Evolutionary conservation across 352 stramenopile species (phyloP), one percentile per base, ranked within the genome.

Genomic region (Globisporangium yorkense): DNA sequence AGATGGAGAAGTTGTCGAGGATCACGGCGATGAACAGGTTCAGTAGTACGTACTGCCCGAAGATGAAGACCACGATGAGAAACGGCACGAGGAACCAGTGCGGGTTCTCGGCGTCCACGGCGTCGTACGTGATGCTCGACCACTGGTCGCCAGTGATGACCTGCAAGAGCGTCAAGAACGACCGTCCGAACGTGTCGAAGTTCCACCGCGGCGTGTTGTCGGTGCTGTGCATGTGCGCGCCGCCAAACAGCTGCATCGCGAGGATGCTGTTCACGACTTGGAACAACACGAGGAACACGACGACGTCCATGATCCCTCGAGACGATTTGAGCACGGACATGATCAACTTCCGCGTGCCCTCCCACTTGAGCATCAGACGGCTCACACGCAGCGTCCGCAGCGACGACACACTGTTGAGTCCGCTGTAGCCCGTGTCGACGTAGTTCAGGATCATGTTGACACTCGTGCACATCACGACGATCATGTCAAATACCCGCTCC

Each of bases 1-100:
- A 81, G 43, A 92, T 87, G 13, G 78, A 74, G 57, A 92, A 92
- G 50, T 92, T 92, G 20, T 92, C 82, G 41, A 92, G 71, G 57
- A 90, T 92, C 48, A 90, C 82, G 46, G 82, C 82, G 47, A 92
- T 90, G 54, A 92, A 92, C 8, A 92, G 66, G 49, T 92, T 92
- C 10, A 92, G 67, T 29, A 92, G 63, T 52, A 92, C 80, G 63
- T 90, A 88, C 59, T 91, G 79, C 1, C 81, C 81, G 0, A 89
- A 40, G 44, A 91, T 87, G 62, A 91, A 91, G 57, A 80, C 84
- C 54, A 88, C 43, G 48, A 88, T 74, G 35, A 91, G 79, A 35
- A 88, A 91, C 2, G 81, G 81, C 15, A 89, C 77, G 59, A 91
- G 80, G 50, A 91, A 61, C 70, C 64, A 73, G 61, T 91, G 78